phyloP scores from a whole-genome alignment of 805 yeast species.

The Candida maltosa region DNA sequence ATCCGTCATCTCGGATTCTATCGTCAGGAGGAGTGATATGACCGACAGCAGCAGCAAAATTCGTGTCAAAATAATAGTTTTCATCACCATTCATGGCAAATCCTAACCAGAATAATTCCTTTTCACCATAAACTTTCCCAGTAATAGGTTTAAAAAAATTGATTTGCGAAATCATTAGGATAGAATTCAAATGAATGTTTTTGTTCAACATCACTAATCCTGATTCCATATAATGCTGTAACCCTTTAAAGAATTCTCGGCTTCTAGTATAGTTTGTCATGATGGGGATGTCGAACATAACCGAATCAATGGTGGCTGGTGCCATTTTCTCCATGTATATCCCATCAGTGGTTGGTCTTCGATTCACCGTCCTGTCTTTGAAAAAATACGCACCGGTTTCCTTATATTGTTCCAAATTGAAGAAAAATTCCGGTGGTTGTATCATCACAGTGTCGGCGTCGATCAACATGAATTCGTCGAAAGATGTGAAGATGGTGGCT shows the following conservation, averaged over 20 bases:
- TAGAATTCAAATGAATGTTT: conserved; percentile 21
- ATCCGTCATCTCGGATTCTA: conserved; percentile 13
- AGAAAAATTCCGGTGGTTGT: conserved; percentile 26
- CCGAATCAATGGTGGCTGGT: conserved; percentile 23
- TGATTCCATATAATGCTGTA: conserved; percentile 36
- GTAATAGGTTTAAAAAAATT: conserved; percentile 18
- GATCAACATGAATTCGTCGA: conserved; percentile 50
- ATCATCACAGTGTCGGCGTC: conserved; percentile 50
- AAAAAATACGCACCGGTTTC: conserved; percentile 33
- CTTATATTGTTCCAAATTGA: conserved; percentile 24
- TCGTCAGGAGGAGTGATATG: conserved; percentile 24
- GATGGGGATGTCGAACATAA: conserved; percentile 31
- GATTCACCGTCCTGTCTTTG: conserved; percentile 25
- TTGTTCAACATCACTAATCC: conserved; percentile 25
- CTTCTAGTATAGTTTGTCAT: conserved; percentile 29
- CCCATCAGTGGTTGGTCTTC: conserved; percentile 18
- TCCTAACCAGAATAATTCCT: conserved; percentile 29
- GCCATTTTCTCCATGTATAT: conserved; percentile 19
- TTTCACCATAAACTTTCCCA: conserved; percentile 23
- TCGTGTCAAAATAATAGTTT: conserved; percentile 20
- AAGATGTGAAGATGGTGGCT: conserved; percentile 56
- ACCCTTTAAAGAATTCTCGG: conserved; percentile 31
- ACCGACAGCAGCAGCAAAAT: conserved; percentile 26
- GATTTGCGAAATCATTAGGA: conserved; percentile 25
- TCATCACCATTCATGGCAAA: conserved; percentile 26